These are phyloP conservation scores for Pichia sp. DNA, from an alignment of 1,139 yeast genomes.

Conservation along the genomic window DNA sequence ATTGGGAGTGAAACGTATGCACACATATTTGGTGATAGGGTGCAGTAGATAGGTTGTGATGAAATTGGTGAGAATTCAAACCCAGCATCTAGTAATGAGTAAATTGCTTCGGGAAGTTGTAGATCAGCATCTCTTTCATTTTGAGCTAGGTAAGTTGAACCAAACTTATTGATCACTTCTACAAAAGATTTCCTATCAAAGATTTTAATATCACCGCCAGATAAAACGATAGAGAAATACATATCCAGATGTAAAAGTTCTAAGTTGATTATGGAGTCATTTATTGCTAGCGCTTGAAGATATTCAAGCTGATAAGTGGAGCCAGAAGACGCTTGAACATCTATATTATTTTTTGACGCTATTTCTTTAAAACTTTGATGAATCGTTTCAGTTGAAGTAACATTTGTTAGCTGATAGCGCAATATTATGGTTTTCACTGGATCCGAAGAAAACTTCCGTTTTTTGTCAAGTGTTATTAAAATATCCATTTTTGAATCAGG, in stretches of 20 bases:
- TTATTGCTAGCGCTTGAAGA: slow-evolving; percentile 24
- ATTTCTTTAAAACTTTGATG: slow-evolving; percentile 29
- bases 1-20: slow-evolving; percentile 41
- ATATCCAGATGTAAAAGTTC: slow-evolving; percentile 30
- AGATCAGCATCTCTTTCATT: background rate
- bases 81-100: slow-evolving; percentile 56
- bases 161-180: slow-evolving; percentile 23
- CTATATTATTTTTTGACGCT: slow-evolving; percentile 23
- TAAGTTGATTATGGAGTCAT: slow-evolving; percentile 27
- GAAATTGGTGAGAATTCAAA: slow-evolving; percentile 42
- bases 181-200: slow-evolving; percentile 38
- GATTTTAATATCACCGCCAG: slow-evolving; percentile 43
- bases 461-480: slow-evolving; percentile 11
- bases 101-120: slow-evolving; percentile 36
- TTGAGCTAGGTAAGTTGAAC: background rate
- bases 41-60: slow-evolving; percentile 37
- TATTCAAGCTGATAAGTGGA: slow-evolving; percentile 18
- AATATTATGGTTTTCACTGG: slow-evolving; percentile 33
- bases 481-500: slow-evolving; percentile 18
- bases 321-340: slow-evolving; percentile 7
- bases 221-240: slow-evolving; percentile 33
- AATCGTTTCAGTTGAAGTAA: slow-evolving; percentile 16
- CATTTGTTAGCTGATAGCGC: slow-evolving; percentile 37
- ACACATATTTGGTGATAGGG: slow-evolving; percentile 57
- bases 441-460: slow-evolving; percentile 4